These are phyloP conservation scores for Neoboletus magnificus DNA, from an alignment of 768 basidiomycete genomes.

Conservation along the genomic window DNA sequence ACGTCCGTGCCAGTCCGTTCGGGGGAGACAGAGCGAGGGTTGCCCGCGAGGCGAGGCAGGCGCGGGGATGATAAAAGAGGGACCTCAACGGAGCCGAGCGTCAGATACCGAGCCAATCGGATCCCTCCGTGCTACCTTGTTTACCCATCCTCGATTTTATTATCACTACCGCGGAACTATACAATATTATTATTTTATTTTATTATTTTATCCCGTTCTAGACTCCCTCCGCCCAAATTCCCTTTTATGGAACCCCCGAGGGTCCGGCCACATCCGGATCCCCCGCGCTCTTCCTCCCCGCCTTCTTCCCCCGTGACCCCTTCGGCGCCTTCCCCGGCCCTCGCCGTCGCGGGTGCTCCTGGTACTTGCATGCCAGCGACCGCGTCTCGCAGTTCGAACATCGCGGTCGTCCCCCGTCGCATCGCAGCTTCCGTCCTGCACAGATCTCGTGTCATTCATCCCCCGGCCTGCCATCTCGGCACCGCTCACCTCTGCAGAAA, in stretches of 20 bases:
- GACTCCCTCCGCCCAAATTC: conserved; percentile 9
- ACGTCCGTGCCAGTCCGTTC: conserved; percentile 46
- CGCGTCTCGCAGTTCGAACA: conserved; percentile 64
- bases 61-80: conserved; percentile 61
- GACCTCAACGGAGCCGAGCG: conserved; percentile 43
- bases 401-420: conserved; percentile 61
- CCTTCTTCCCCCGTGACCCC: conserved; percentile 48
- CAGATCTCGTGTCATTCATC: background rate
- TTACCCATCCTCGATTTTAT: conserved; percentile 7
- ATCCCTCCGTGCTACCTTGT: conserved; percentile 27
- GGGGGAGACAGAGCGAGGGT: conserved; percentile 43
- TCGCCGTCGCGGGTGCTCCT: conserved; percentile 50
- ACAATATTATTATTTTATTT: conserved; percentile 23
- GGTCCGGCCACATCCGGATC: conserved; percentile 27
- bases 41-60: conserved; percentile 60
- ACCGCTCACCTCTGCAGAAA: conserved; percentile 67
- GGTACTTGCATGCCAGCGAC: conserved; percentile 51
- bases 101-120: conserved; percentile 64
- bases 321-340: conserved; percentile 76
- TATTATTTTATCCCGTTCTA: conserved; percentile 17
- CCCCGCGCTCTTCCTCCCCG: conserved; percentile 24
- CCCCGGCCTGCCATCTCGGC: background rate
- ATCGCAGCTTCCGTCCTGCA: conserved; percentile 70
- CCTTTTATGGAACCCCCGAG: conserved; percentile 25
- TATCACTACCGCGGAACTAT: conserved; percentile 29